Conservation (phyloP, 768 basidiomycete species). For the Amanita polypyramis region DNA sequence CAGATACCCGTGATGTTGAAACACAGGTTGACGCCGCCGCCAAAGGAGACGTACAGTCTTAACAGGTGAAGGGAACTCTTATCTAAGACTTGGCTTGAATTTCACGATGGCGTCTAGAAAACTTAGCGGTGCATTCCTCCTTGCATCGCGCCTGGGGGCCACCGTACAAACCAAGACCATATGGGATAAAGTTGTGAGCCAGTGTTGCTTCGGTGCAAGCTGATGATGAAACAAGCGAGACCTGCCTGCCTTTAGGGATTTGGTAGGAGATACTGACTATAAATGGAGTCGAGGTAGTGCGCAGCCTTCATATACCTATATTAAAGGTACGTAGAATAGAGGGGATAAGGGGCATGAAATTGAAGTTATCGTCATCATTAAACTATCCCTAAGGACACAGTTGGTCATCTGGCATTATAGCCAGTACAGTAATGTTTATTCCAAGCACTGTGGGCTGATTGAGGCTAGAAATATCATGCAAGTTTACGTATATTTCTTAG, state of each 20-base stretch:
- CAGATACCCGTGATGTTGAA: conserved; percentile 87
- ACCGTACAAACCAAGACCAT: conserved; percentile 61
- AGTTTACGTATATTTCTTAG: conserved; percentile 16
- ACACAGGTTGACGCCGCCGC: conserved; percentile 85
- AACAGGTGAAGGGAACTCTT: conserved; percentile 49
- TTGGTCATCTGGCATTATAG: not conserved
- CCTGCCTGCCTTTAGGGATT: too few species aligned
- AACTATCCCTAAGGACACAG: not conserved
- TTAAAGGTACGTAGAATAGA: too few species aligned
- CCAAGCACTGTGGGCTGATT: not conserved
- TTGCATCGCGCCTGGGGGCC: conserved; percentile 68
- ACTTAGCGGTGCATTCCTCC: conserved; percentile 71
- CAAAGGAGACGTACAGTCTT: conserved; percentile 87
- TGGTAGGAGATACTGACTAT: too few species aligned
- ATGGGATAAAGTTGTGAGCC: conserved; percentile 60
- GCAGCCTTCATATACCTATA: too few species aligned
- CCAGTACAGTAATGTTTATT: not conserved
- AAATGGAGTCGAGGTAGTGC: too few species aligned
- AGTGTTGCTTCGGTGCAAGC: conserved; percentile 23
- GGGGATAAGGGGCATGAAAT: too few species aligned
- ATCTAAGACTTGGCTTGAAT: not conserved
- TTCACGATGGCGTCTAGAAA: conserved; percentile 35
- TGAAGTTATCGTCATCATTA: too few species aligned
- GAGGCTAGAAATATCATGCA: not conserved
- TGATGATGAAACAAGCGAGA: too few species aligned